Percentiles rank a stretch among this genome's conserved stretches.
phyloP scores from a whole-genome alignment of 2,329 filamentous ascomycete species.

The Colletotrichum tofieldiae region DNA sequence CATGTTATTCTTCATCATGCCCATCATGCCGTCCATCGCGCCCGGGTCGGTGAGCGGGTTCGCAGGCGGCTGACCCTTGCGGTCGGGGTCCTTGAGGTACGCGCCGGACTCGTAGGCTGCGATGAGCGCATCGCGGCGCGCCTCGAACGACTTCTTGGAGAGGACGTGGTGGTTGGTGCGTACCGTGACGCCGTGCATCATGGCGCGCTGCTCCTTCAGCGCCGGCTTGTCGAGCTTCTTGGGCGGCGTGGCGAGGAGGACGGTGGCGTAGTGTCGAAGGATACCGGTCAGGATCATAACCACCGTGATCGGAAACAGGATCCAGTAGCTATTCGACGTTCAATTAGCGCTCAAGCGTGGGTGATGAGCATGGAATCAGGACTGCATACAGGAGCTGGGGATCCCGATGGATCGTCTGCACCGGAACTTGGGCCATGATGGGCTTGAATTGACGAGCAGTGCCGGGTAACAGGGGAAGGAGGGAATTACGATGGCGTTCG shows the following conservation, averaged over 20 bases:
- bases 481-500: slow-evolving; percentile 11
- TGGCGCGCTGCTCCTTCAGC: slow-evolving; percentile 88
- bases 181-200: slow-evolving; percentile 87
- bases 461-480: slow-evolving; percentile 7
- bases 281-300: slow-evolving; percentile 98
- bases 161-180: slow-evolving; percentile 87
- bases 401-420: slow-evolving; percentile 98
- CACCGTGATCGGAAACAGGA: slow-evolving; percentile 95
- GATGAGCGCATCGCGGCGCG: slow-evolving; percentile 85
- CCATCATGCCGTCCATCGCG: slow-evolving; percentile 99
- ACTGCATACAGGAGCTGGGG: slow-evolving; percentile 91
- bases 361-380: slow-evolving; percentile 36
- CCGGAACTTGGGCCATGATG: slow-evolving; percentile 85
- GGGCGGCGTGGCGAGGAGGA: slow-evolving; percentile 88
- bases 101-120: slow-evolving; percentile 87
- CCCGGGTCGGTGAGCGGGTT: slow-evolving; percentile 97
- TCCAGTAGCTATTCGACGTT: slow-evolving; percentile 89
- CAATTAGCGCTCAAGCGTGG: slow-evolving; percentile 35
- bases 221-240: slow-evolving; percentile 84
- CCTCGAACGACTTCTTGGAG: slow-evolving; percentile 82
- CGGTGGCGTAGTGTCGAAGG: slow-evolving; percentile 94
- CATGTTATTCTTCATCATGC: slow-evolving; percentile 99
- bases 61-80: slow-evolving; percentile 86
- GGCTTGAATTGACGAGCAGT: slow-evolving; percentile 17
- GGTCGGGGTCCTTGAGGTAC: slow-evolving; percentile 91